A percentile compares a stretch with the other conserved stretches of the same genome.
These are phyloP conservation scores for Dictyostelium brefeldianum DNA, from an alignment of 78 protist genomes.

Conservation along the genomic window DNA sequence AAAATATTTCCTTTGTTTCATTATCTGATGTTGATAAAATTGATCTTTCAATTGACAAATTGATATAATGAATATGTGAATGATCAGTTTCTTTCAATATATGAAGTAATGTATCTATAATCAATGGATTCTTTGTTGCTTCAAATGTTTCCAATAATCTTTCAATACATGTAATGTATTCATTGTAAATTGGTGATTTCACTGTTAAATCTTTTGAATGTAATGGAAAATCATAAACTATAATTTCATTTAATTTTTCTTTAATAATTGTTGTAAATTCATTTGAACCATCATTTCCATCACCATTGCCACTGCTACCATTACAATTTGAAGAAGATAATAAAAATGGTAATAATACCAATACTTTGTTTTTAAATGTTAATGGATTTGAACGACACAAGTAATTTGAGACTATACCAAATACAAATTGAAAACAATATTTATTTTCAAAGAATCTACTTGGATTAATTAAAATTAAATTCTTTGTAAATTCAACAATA, in stretches of 20 bases:
- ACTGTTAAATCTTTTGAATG: constrained; percentile 72
- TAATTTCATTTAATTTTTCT: constrained; percentile 75
- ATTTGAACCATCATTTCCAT: not conserved
- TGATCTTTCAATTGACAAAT: constrained; percentile 31
- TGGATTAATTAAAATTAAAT: constrained; percentile 46
- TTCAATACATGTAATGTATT: constrained; percentile 76
- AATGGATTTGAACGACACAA: constrained; percentile 52
- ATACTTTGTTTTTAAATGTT: constrained; percentile 51
- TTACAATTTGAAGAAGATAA: constrained; percentile 20
- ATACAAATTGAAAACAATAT: constrained; percentile 47
- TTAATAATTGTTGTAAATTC: not conserved
- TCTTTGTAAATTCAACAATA: constrained; percentile 64
- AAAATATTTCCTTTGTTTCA: constrained; percentile 52
- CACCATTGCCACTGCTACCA: not conserved
- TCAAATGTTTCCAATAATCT: constrained; percentile 77
- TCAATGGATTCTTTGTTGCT: constrained; percentile 26
- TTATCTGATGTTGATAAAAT: constrained; percentile 17
- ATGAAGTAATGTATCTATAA: constrained; percentile 59
- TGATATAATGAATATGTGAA: constrained; percentile 30
- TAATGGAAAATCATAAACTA: constrained; percentile 80
- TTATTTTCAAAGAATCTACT: constrained; percentile 43
- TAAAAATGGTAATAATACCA: constrained; percentile 42
- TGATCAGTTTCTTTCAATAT: constrained; percentile 64
- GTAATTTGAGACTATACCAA: constrained; percentile 14
- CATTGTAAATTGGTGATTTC: constrained; percentile 70